Evolutionary conservation across 257 asterid genomes (phyloP).

Genomic region (Plantago elongata): DNA sequence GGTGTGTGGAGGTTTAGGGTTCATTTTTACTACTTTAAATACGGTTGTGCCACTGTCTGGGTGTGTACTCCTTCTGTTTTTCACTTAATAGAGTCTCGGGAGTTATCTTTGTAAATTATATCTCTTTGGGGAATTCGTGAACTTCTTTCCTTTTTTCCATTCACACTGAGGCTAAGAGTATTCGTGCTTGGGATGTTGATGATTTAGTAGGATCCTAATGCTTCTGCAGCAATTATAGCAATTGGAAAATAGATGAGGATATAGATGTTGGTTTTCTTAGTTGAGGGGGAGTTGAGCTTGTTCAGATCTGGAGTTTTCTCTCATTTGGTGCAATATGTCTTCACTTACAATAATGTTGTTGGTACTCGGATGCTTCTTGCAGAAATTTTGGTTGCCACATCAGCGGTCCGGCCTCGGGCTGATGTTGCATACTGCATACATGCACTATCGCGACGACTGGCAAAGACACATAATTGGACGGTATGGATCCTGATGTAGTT

Average conservation of each 20-base stretch:
- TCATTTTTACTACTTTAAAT: neutral
- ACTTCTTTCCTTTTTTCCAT: neutral
- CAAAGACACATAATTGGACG: slow-evolving; percentile 97
- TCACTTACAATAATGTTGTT: slow-evolving; percentile 24
- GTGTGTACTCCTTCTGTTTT: slow-evolving; percentile 2
- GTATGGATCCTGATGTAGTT: slow-evolving; percentile 37
- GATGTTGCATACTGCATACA: slow-evolving; percentile 96
- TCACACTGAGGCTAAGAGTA: no score
- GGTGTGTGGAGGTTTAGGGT: neutral
- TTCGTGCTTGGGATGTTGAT: no score
- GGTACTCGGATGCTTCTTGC: slow-evolving; percentile 47
- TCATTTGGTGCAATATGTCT: slow-evolving; percentile 25
- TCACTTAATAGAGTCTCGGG: neutral
- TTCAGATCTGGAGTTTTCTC: slow-evolving; percentile 15
- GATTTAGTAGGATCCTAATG: no score
- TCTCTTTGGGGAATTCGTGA: neutral
- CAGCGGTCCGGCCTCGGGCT: slow-evolving; percentile 76
- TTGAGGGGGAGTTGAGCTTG: slow-evolving; percentile 2
- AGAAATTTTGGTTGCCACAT: slow-evolving; percentile 81
- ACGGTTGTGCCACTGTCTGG: neutral
- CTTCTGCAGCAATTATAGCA: no score
- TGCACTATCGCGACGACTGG: slow-evolving; percentile 82
- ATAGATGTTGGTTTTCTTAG: slow-evolving; percentile 8
- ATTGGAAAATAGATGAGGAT: slow-evolving; percentile 10
- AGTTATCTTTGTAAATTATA: neutral